A percentile compares a stretch with the other conserved stretches of the same genome.
These are phyloP conservation scores for Leccinum disarticulatum DNA, from an alignment of 768 basidiomycete genomes.

Conservation along the genomic window DNA sequence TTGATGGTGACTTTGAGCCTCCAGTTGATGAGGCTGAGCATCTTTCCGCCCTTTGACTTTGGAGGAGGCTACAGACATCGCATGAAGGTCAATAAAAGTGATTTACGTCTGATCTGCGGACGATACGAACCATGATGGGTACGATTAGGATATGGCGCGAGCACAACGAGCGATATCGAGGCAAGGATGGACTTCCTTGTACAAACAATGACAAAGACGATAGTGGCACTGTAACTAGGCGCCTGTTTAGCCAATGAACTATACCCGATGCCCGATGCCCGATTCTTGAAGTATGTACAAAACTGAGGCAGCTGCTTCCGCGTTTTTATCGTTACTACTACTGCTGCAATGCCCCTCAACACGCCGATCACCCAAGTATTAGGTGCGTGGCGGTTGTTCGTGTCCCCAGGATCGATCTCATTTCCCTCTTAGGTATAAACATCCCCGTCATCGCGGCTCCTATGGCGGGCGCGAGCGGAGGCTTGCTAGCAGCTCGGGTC, in stretches of 20 bases:
- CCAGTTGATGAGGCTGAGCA: conserved; percentile 98
- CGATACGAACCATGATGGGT: conserved; percentile 56
- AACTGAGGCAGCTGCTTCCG: not conserved
- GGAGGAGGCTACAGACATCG: conserved; percentile 71
- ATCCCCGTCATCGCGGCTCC: conserved; percentile 64
- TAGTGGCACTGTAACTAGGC: not conserved
- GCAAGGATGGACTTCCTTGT: conserved; percentile 8
- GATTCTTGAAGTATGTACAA: not conserved
- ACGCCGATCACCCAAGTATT: conserved; percentile 51
- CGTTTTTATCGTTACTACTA: not conserved
- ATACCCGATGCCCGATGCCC: not conserved
- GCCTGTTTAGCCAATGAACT: not conserved
- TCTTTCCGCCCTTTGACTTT: conserved; percentile 97
- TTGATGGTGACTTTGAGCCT: conserved; percentile 94
- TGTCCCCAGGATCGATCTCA: not conserved
- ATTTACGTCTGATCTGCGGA: conserved; percentile 10
- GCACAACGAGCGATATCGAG: conserved; percentile 19
- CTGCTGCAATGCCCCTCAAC: conserved; percentile 18
- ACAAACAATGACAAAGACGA: conserved; percentile 38
- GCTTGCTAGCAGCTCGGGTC: conserved; percentile 58
- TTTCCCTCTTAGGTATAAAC: conserved; percentile 43
- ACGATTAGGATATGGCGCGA: conserved; percentile 32
- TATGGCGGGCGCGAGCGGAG: conserved; percentile 73
- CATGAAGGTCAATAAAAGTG: conserved; percentile 9
- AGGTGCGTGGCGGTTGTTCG: conserved; percentile 35